Percentiles rank a stretch among this genome's conserved stretches.
phyloP scores from a whole-genome alignment of 2,329 filamentous ascomycete species.

The Aureobasidium melanogenum region DNA sequence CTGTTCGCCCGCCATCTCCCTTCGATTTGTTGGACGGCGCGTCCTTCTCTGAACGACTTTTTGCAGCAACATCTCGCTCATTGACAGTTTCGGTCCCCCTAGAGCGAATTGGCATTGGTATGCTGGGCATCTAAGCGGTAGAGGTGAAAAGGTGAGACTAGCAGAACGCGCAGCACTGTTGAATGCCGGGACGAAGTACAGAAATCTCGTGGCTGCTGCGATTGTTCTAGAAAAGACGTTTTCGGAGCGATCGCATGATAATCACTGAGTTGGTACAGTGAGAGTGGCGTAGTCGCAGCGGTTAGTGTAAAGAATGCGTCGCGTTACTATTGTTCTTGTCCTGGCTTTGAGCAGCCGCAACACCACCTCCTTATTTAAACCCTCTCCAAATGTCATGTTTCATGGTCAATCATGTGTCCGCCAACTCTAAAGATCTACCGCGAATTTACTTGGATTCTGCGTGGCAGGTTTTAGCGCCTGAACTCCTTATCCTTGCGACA shows the following conservation, averaged over 20 bases:
- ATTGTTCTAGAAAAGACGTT: slow-evolving; percentile 8
- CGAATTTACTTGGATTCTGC: slow-evolving; percentile 20
- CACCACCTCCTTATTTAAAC: slow-evolving; percentile 15
- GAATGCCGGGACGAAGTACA: not conserved
- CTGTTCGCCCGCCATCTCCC: slow-evolving; percentile 15
- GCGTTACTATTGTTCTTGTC: slow-evolving; percentile 16
- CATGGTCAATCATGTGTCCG: slow-evolving; percentile 19
- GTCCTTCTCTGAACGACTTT: not conserved
- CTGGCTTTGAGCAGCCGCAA: slow-evolving; percentile 1
- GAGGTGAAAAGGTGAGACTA: not conserved
- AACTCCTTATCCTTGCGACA: not conserved
- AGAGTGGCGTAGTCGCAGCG: not conserved
- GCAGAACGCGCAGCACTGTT: not conserved
- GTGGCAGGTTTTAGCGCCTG: slow-evolving; percentile 17
- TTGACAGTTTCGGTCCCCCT: not conserved
- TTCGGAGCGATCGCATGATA: not conserved
- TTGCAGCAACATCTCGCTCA: not conserved
- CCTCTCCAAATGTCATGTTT: not conserved
- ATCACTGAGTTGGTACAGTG: not conserved
- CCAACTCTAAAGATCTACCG: slow-evolving; percentile 19
- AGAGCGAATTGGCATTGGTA: not conserved
- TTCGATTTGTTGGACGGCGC: not conserved
- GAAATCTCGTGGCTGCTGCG: not conserved
- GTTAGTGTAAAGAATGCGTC: slow-evolving; percentile 2
- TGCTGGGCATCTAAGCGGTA: not conserved